Conservation (phyloP, 1,284 basidiomycete genomes). For the Pascua sp. region DNA sequence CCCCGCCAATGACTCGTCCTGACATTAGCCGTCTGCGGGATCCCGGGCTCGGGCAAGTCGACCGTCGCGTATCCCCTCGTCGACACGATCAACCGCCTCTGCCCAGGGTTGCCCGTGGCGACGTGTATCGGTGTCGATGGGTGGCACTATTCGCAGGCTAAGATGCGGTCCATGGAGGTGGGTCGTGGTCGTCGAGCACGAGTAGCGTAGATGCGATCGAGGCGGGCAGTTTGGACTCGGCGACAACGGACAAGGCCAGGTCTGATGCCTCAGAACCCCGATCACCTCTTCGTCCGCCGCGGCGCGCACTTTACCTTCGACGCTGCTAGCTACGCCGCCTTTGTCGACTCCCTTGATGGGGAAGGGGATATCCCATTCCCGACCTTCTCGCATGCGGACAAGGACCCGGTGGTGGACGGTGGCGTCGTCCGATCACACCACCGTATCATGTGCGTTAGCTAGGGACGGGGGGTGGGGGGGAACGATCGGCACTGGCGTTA, state of each 20-base stretch:
- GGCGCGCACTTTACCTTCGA: slow-evolving; percentile 17
- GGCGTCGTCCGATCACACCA: neutral
- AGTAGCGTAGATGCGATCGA: no score
- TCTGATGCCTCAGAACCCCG: slow-evolving; percentile 4
- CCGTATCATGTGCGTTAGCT: neutral
- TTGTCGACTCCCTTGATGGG: neutral
- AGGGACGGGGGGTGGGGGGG: no score
- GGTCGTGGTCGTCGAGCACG: neutral
- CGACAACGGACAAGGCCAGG: neutral
- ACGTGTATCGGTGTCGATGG: slow-evolving; percentile 53
- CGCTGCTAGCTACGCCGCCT: slow-evolving; percentile 1
- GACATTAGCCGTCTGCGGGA: slow-evolving; percentile 4
- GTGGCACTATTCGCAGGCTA: slow-evolving; percentile 51
- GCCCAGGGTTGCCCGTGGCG: slow-evolving; percentile 17
- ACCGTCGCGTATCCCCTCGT: slow-evolving; percentile 50
- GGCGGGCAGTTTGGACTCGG: no score
- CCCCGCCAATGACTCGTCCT: no score
- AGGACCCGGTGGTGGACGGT: slow-evolving; percentile 10
- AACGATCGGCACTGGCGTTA: no score
- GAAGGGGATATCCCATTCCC: slow-evolving; percentile 1
- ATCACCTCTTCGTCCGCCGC: slow-evolving; percentile 4
- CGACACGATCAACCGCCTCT: slow-evolving; percentile 33
- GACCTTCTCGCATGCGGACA: slow-evolving; percentile 11
- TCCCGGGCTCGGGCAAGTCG: slow-evolving; percentile 54
- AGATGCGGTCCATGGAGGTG: slow-evolving; percentile 29